Evolutionary conservation across 768 basidiomycete genomes (phyloP).

Genomic region (Trametes punicea): DNA sequence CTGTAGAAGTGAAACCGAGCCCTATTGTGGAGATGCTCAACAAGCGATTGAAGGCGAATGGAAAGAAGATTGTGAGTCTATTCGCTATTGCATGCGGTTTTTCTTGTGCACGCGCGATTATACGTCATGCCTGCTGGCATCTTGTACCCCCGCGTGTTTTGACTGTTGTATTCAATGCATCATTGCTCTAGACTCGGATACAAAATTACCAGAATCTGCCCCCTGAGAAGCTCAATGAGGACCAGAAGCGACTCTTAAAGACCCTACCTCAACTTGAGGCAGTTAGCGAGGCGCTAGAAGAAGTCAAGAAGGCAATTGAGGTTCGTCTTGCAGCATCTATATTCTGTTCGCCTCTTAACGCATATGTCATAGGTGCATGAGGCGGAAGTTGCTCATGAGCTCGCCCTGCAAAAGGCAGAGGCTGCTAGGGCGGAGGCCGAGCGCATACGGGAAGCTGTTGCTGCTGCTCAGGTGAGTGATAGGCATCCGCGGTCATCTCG

Average conservation of each 20-base stretch:
- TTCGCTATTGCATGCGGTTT: neutral
- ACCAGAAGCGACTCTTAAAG: constrained; percentile 74
- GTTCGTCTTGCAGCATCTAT: constrained; percentile 34
- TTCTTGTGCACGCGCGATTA: constrained; percentile 9
- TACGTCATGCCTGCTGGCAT: constrained; percentile 16
- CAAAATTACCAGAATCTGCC: constrained; percentile 65
- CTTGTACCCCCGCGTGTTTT: neutral
- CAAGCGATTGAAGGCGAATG: constrained; percentile 72
- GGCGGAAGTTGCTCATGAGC: constrained; percentile 55
- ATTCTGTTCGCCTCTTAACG: neutral
- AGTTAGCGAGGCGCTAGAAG: constrained; percentile 75
- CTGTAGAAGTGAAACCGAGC: constrained; percentile 44
- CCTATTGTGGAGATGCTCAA: constrained; percentile 75
- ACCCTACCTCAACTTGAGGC: constrained; percentile 76
- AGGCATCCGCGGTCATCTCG: neutral
- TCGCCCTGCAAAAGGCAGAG: constrained; percentile 52
- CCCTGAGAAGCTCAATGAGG: constrained; percentile 76
- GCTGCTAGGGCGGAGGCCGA: constrained; percentile 53
- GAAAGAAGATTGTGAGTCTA: constrained; percentile 77
- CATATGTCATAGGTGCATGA: constrained; percentile 51
- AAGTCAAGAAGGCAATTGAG: constrained; percentile 83
- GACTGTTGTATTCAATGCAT: neutral
- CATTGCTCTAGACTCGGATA: constrained; percentile 59
- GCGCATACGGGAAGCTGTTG: constrained; percentile 53
- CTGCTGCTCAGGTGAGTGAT: constrained; percentile 50